Percentiles rank a stretch among this genome's conserved stretches.
phyloP scores from a whole-genome alignment of 139 green algal species.

The Chlamydomonas incerta region DNA sequence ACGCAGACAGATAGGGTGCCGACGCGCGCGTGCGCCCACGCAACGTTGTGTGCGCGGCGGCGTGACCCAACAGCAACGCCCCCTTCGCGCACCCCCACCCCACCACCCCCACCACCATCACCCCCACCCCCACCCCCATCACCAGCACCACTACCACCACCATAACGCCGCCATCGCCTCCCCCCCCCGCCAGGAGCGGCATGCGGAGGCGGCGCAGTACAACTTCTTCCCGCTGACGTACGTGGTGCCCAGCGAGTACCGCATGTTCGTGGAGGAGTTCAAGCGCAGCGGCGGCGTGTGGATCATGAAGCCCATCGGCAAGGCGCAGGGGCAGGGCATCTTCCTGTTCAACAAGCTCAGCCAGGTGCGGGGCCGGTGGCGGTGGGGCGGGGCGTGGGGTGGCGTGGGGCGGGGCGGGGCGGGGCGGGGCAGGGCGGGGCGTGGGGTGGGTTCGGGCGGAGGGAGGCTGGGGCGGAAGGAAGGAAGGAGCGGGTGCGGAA shows the following conservation, averaged over 20 bases:
- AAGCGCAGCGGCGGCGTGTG: constrained; percentile 73
- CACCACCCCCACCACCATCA: neutral
- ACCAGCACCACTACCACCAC: neutral
- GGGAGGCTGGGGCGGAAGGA: neutral
- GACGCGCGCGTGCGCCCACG: too few species aligned
- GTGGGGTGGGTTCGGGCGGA: neutral
- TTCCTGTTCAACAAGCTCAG: constrained; percentile 91
- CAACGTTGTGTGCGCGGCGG: too few species aligned
- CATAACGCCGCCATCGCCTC: too few species aligned
- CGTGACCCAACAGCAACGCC: neutral
- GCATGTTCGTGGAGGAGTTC: constrained; percentile 91
- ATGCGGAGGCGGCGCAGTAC: constrained; percentile 64
- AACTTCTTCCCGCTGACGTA: constrained; percentile 82
- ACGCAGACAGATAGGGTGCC: too few species aligned
- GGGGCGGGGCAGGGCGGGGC: neutral
- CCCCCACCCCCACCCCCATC: too few species aligned
- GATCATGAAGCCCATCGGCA: constrained; percentile 91
- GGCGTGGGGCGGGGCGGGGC: too few species aligned
- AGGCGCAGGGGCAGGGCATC: constrained; percentile 85
- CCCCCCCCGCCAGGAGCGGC: constrained; percentile 66
- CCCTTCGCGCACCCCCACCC: neutral
- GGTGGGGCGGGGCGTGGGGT: too few species aligned
- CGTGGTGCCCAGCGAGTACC: constrained; percentile 80
- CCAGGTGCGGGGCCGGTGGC: constrained; percentile 61
- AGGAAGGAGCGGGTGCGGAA: neutral